Conservation (phyloP, 805 yeast species). For the Ogataea neopini region DNA sequence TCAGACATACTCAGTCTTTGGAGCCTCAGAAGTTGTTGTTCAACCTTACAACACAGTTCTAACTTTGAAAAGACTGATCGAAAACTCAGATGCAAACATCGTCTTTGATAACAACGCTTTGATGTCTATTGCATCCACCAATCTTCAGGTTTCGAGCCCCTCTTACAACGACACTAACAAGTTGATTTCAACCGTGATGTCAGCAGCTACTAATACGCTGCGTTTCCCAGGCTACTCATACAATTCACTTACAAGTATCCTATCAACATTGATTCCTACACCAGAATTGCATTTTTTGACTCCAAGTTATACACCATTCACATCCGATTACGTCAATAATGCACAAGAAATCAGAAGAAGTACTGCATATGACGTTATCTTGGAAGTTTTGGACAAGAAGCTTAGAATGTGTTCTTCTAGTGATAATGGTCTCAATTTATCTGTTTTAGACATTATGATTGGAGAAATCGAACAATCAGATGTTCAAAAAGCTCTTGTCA, state of each 20-base stretch:
- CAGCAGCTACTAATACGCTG: conserved; percentile 82
- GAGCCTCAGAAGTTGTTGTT: conserved; percentile 93
- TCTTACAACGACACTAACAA: conserved; percentile 81
- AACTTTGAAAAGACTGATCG: conserved; percentile 78
- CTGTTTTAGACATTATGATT: conserved; percentile 69
- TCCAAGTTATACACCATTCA: conserved; percentile 78
- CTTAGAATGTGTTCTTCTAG: conserved; percentile 63
- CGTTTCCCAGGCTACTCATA: conserved; percentile 92
- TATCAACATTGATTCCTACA: conserved; percentile 81
- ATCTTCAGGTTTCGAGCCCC: conserved; percentile 56
- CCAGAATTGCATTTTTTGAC: conserved; percentile 77
- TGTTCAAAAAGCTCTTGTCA: conserved; percentile 62
- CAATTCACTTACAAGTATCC: conserved; percentile 77
- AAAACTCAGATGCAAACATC: conserved; percentile 82
- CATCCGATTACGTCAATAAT: conserved; percentile 62
- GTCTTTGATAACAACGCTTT: conserved; percentile 91
- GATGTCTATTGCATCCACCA: conserved; percentile 65
- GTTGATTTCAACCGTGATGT: conserved; percentile 79
- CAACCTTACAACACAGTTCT: conserved; percentile 93
- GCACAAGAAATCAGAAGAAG: conserved; percentile 60
- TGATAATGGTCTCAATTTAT: conserved; percentile 52
- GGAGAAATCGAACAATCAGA: conserved; percentile 72
- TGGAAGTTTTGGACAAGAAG: conserved; percentile 78
- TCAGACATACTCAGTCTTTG: conserved; percentile 85
- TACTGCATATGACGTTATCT: conserved; percentile 80